phyloP scores from a whole-genome alignment of 768 basidiomycete species.

The Terana coerulea region DNA sequence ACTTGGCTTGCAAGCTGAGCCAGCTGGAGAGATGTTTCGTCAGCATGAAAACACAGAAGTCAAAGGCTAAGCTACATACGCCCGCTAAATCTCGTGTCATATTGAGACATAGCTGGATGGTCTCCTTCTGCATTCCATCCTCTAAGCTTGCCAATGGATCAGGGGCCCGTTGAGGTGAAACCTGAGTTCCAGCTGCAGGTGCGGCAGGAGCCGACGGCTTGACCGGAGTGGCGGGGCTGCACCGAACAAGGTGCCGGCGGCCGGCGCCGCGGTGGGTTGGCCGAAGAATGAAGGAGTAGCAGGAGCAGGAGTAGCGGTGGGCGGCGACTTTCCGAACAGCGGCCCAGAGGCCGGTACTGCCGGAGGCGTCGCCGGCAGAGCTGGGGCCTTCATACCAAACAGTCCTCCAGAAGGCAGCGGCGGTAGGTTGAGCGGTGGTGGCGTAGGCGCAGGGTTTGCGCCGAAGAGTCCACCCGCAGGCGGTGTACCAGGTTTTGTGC shows the following conservation, averaged over 20 bases:
- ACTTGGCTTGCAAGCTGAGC: conserved; percentile 1
- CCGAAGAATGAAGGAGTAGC: background rate
- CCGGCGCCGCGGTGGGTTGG: background rate
- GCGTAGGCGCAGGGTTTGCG: conserved; percentile 4
- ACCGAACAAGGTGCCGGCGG: too few species aligned
- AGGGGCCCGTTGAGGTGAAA: conserved; percentile 21
- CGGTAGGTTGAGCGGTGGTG: background rate
- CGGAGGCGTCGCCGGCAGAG: background rate
- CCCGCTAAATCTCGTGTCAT: conserved; percentile 52
- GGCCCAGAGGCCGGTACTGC: too few species aligned
- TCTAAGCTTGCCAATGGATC: conserved; percentile 27
- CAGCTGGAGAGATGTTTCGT: too few species aligned
- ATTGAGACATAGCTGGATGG: conserved; percentile 41
- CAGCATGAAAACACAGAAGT: background rate
- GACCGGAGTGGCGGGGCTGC: too few species aligned
- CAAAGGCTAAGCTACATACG: conserved; percentile 38
- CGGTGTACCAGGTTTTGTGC: conserved; percentile 4
- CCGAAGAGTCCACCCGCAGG: background rate
- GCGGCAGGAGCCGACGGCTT: conserved; percentile 4
- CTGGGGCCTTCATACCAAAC: background rate
- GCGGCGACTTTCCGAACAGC: too few species aligned
- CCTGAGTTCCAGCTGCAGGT: conserved; percentile 4
- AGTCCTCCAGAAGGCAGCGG: background rate
- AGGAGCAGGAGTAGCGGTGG: background rate
- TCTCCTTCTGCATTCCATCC: conserved; percentile 69